A percentile compares a stretch with the other conserved stretches of the same genome.
phyloP scores from a whole-genome alignment of 225 moss, liverwort and hornwort species.

The Antitrichia curtipendula region DNA sequence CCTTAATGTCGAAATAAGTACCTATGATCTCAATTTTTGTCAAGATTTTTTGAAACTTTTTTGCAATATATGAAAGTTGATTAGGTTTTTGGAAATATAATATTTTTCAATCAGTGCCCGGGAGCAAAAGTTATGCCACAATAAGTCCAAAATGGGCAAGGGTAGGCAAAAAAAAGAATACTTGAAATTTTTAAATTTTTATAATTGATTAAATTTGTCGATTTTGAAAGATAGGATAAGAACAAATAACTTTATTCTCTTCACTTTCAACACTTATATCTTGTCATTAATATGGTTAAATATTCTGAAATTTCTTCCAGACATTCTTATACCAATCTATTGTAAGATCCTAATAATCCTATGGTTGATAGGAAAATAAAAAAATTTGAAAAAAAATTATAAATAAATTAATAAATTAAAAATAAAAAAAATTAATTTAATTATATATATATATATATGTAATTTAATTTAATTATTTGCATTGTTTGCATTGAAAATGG shows the following conservation, averaged over 20 bases:
- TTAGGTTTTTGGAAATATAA: background rate
- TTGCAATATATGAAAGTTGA: background rate
- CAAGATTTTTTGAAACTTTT: background rate
- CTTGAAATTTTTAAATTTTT: no score
- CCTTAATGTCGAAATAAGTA: fast-evolving
- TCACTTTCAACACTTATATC: background rate
- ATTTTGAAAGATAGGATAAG: no score
- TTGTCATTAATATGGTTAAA: background rate
- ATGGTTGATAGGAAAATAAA: fast-evolving
- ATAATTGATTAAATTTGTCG: no score
- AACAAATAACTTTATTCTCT: background rate
- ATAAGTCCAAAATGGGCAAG: fast-evolving
- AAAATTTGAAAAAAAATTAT: no score
- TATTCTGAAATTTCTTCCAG: background rate
- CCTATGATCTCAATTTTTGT: background rate
- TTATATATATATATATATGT: no score
- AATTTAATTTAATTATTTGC: background rate
- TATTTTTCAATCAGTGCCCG: fast-evolving
- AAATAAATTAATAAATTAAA: no score
- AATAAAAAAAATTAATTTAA: no score
- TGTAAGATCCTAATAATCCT: background rate
- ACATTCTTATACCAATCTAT: background rate
- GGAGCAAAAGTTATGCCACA: background rate
- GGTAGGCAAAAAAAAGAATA: no score
- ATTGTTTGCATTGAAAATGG: background rate